A percentile compares a stretch with the other conserved stretches of the same genome.
These are phyloP conservation scores for Cladosporium cucumerinum DNA, from an alignment of 2,329 filamentous ascomycete species.

Conservation along the genomic window DNA sequence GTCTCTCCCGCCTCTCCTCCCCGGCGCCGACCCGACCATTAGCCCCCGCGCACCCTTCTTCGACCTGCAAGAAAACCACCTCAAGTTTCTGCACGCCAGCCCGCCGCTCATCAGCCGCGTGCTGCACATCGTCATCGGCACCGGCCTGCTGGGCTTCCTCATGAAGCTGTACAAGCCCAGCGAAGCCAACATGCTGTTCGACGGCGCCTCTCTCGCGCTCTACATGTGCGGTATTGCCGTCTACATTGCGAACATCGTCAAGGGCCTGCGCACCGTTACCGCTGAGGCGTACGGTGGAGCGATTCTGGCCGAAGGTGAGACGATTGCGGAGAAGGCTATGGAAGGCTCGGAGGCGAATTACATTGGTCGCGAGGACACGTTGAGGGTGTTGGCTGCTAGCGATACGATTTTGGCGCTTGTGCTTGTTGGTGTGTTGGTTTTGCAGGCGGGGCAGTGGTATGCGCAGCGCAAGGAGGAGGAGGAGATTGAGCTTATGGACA, in stretches of 20 bases:
- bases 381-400: slow-evolving; percentile 87
- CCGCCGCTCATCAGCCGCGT: slow-evolving; percentile 90
- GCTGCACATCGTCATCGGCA: slow-evolving; percentile 86
- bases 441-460: slow-evolving; percentile 98
- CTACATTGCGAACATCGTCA: slow-evolving; percentile 95
- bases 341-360: slow-evolving; percentile 56
- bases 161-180: slow-evolving; percentile 91
- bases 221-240: slow-evolving; percentile 86
- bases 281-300: slow-evolving; percentile 62
- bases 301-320: slow-evolving; percentile 35
- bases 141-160: slow-evolving; percentile 84
- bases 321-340: slow-evolving; percentile 32
- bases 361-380: slow-evolving; percentile 79
- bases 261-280: slow-evolving; percentile 81
- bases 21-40: slow-evolving; percentile 41
- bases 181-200: slow-evolving; percentile 95
- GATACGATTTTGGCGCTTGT: slow-evolving; percentile 96
- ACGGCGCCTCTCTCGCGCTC: slow-evolving; percentile 67
- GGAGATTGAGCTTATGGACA: slow-evolving; percentile 66
- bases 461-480: slow-evolving; percentile 88
- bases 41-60: slow-evolving; percentile 62
- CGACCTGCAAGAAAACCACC: slow-evolving; percentile 81
- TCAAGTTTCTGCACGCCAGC: slow-evolving; percentile 85
- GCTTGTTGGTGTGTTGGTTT: slow-evolving; percentile 81
- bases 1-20: slow-evolving; percentile 52